Conservation (phyloP, 2,329 filamentous ascomycete species). For the Botryosphaeria dothidea region DNA sequence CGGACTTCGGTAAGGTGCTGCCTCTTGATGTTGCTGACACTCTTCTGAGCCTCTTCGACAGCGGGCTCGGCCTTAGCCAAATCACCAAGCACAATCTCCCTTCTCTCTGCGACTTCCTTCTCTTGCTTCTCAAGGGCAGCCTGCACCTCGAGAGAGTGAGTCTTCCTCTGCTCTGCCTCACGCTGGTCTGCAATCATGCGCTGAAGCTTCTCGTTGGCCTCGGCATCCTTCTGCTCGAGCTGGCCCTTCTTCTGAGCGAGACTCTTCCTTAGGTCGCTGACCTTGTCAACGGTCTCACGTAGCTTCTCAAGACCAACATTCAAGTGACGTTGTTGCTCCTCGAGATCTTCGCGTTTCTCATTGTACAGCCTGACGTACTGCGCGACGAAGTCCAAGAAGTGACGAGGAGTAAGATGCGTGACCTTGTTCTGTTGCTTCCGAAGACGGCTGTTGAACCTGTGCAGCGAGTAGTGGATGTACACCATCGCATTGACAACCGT, state of each 20-base stretch:
- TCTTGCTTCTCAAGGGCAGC: constrained; percentile 85
- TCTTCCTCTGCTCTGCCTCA: constrained; percentile 89
- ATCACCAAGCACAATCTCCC: constrained; percentile 82
- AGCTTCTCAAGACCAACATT: constrained; percentile 98
- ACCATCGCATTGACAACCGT: constrained; percentile 98
- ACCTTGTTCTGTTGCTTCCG: constrained; percentile 88
- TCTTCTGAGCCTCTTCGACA: constrained; percentile 88
- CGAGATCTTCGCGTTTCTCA: constrained; percentile 96
- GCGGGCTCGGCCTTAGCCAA: constrained; percentile 90
- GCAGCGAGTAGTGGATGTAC: constrained; percentile 93
- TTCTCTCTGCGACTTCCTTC: constrained; percentile 77
- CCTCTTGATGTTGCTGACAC: constrained; percentile 97
- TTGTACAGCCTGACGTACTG: constrained; percentile 98
- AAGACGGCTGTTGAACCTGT: constrained; percentile 83
- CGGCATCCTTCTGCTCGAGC: constrained; percentile 87
- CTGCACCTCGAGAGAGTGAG: constrained; percentile 85
- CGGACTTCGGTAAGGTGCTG: constrained; percentile 96
- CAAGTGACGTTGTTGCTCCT: constrained; percentile 97
- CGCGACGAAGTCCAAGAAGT: constrained; percentile 96
- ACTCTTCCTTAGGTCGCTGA: constrained; percentile 85
- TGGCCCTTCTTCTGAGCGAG: constrained; percentile 93
- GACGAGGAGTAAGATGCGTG: constrained; percentile 91
- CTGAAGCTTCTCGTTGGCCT: constrained; percentile 96
- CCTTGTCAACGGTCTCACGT: constrained; percentile 94
- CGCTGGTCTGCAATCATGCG: constrained; percentile 96